Evolutionary conservation across 805 yeast genomes (phyloP), one percentile per base, ranked within the genome.

Genomic region (Yarrowia alimentaria): DNA sequence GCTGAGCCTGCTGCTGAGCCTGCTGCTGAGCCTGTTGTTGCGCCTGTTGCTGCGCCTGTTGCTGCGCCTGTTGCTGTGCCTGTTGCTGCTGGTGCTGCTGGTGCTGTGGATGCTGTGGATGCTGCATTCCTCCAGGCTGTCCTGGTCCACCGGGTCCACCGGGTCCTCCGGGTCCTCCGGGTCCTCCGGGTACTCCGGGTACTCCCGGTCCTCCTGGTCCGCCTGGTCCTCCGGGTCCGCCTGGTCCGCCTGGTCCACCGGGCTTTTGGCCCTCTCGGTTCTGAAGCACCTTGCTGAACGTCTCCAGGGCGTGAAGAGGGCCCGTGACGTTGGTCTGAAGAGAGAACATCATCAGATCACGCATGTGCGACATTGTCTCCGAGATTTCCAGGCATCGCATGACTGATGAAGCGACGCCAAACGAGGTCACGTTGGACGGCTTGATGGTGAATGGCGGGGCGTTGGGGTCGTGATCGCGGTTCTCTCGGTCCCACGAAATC

Each of bases 341-440:
- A 8, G 85, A 75, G 57, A 73, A 78, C 9, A 73, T 68, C 79
- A 85, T 80, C 51, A 88, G 67, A 5, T 84, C 80, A 51, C 77
- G 75, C 56, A 87, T 71, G 55, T 79, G 78, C 0, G 88, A 73
- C 87, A 88, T 83, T 8, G 83, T 82, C 64, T 86, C 93, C 32
- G 88, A 76, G 4, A 85, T 78, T 63, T 85, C 91, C 67, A 87
- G 66, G 17, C 81, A 72, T 54, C 91, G 69, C 78, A 85, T 76
- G 6, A 85, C 80, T 30, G 75, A 74, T 47, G 77, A 80, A 51
- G 79, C 80, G 5, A 84, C 64, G 0, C 95, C 95, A 55, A 76
- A 76, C 50, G 74, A 73, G 4, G 80, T 69, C 51, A 80, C 66
- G 31, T 37, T 47, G 17, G 48, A 37, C 4, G 58, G 57, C 5